Base-by-base conservation (phyloP, 73 alveolate species). In the Durusdinium trenchii region DNA sequence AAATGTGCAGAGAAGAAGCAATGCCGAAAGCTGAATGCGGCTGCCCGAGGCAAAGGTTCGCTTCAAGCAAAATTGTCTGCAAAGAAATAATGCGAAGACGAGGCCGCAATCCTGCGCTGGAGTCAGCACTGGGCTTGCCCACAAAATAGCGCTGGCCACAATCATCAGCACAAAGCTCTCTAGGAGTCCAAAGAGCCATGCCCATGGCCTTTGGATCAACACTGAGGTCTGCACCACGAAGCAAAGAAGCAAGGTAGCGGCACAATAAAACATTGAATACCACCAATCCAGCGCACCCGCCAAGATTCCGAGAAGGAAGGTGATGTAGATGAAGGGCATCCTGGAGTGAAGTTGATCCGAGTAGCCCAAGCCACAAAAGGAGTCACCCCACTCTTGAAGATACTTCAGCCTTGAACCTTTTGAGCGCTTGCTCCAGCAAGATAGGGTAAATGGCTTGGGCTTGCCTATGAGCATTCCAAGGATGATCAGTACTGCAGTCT, bases 231-330 rank as follows among this genome's bases (percentile, higher is more conserved):
- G 94, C 76, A 84, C 94, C 18, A 84, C 54, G 94, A 84, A 84
- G 76, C 94, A 84, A 16, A 84, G 94, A n/a, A 84, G 76, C 42
- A 84, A 38, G 32, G 38, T 45, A 3, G 75, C 94, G 26, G 94
- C 94, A 51, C 98, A 91, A 89, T 78, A 91, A 26, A 60, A 91
- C 98, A 91, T 71, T 35, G 98, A 91, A 40, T 71, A 91, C 98
- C 98, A 91, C 98, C 98, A 91, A 36, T 91, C 61, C 62, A 91
- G 36, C 18, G 43, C 46, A 1, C 98, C 98, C n/a, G 98, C 98
- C 76, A 91, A 42, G 18, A 91, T 38, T 2, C 98, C 98, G 46
- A 91, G 84, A 30, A 91, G 47, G 89, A 16, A 91, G 4, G 94
- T 84, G 71, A 84, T 84, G 76, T 36, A 48, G 20, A 84, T 51